Evolutionary conservation across 2,329 filamentous ascomycete genomes (phyloP).

Genomic region (Calonectria honghensis): DNA sequence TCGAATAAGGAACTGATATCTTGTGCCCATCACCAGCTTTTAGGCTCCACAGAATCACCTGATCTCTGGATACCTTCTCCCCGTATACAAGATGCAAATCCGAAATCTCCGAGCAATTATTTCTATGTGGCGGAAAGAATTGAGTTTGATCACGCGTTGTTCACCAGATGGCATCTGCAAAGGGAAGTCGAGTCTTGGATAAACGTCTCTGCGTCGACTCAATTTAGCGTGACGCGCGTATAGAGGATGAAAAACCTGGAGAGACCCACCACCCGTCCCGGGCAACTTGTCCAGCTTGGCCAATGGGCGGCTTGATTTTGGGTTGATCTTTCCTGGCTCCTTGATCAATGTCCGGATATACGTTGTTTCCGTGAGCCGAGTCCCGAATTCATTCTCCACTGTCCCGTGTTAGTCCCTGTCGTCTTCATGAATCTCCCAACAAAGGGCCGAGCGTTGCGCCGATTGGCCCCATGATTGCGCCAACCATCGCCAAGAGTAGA

Average conservation of each 20-base stretch:
- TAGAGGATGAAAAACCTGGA: conserved; percentile 25
- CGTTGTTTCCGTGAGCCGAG: conserved; percentile 18
- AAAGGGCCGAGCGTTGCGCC: conserved; percentile 26
- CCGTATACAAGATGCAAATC: no score
- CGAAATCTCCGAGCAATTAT: not conserved
- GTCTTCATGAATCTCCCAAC: not conserved
- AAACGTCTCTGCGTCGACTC: not conserved
- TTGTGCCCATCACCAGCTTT: not conserved
- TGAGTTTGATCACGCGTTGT: not conserved
- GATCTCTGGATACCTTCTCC: not conserved
- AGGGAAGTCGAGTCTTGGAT: not conserved
- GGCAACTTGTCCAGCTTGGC: not conserved
- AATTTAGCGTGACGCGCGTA: conserved; percentile 3
- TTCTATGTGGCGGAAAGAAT: not conserved
- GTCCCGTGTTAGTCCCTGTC: conserved; percentile 8
- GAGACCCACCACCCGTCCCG: conserved; percentile 2
- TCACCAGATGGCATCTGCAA: not conserved
- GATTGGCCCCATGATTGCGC: not conserved
- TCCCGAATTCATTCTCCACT: conserved; percentile 17
- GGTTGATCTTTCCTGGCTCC: not conserved
- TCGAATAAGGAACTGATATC: not conserved
- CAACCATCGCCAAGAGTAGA: conserved; percentile 4
- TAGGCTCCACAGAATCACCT: not conserved
- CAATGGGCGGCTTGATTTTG: not conserved
- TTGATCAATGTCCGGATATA: conserved; percentile 20